Percentiles rank a stretch among this genome's conserved stretches.
Conservation (phyloP, 176 grass and related monocot species). For the Oryza glumipatula region DNA sequence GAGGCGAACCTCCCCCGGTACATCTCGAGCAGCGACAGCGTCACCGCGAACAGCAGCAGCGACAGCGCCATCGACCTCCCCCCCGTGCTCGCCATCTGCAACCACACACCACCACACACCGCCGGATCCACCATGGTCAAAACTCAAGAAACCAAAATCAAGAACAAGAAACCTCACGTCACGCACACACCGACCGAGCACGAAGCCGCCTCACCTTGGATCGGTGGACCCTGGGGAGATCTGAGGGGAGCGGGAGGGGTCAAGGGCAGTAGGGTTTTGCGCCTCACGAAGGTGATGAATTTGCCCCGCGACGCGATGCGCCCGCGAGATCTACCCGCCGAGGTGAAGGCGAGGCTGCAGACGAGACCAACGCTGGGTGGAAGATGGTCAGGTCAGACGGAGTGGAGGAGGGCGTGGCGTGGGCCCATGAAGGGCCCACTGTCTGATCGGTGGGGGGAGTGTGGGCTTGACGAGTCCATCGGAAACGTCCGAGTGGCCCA, state of each 20-base stretch:
- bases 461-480: too few relatives aligned
- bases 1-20: constrained; percentile 83
- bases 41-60: constrained; percentile 75
- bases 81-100: constrained; percentile 66
- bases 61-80: constrained; percentile 89
- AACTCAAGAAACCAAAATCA: not conserved
- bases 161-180: not conserved
- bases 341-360: too few relatives aligned
- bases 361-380: too few relatives aligned
- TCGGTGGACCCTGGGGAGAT: not conserved
- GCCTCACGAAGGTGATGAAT: too few relatives aligned
- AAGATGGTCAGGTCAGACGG: not conserved
- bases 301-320: not conserved
- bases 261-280: not conserved
- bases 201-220: not conserved
- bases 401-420: too few relatives aligned
- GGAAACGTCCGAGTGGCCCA: too few relatives aligned
- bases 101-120: not conserved
- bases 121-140: not conserved
- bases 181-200: too few relatives aligned
- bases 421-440: too few relatives aligned
- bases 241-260: not conserved
- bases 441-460: too few relatives aligned
- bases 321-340: constrained; percentile 13
- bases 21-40: constrained; percentile 94